A percentile compares a stretch with the other conserved stretches of the same genome.
phyloP scores from a whole-genome alignment of 1,284 basidiomycete species.

The Kalmanozyma brasiliensis region DNA sequence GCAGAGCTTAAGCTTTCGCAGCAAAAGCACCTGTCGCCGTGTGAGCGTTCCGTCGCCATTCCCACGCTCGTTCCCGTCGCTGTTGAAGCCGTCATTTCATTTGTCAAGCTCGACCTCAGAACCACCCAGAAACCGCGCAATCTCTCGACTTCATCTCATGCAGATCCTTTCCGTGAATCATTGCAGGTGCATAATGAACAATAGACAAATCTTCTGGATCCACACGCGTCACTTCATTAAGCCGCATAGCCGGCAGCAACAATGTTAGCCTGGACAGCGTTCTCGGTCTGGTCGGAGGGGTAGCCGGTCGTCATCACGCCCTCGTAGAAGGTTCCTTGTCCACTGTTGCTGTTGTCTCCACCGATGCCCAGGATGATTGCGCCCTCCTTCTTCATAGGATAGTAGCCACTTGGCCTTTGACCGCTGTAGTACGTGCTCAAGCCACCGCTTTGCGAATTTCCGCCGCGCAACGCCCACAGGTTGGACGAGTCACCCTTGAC shows the following conservation, averaged over 20 bases:
- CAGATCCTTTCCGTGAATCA: too few species aligned
- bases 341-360: slow-evolving; percentile 33
- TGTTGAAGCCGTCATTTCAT: too few species aligned
- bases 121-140: too few species aligned
- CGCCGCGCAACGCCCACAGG: slow-evolving; percentile 23
- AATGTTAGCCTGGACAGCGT: slow-evolving; percentile 29
- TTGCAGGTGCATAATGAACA: too few species aligned
- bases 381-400: slow-evolving; percentile 37
- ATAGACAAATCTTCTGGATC: too few species aligned
- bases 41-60: too few species aligned
- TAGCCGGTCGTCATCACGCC: slow-evolving; percentile 29
- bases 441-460: slow-evolving; percentile 20
- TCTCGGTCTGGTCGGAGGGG: slow-evolving; percentile 18
- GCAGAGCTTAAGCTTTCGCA: too few species aligned
- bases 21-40: too few species aligned
- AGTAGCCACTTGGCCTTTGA: slow-evolving; percentile 21
- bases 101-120: too few species aligned
- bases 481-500: slow-evolving; percentile 36
- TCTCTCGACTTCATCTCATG: too few species aligned
- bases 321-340: slow-evolving; percentile 32
- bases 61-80: too few species aligned
- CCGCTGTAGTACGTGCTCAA: slow-evolving; percentile 22
- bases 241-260: slow-evolving; percentile 31
- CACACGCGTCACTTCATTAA: too few species aligned
- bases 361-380: slow-evolving; percentile 38